A percentile compares a stretch with the other conserved stretches of the same genome.
These are phyloP conservation scores for Fallopia convolvulus DNA, from an alignment of 148 eudicot species.

Conservation along the genomic window DNA sequence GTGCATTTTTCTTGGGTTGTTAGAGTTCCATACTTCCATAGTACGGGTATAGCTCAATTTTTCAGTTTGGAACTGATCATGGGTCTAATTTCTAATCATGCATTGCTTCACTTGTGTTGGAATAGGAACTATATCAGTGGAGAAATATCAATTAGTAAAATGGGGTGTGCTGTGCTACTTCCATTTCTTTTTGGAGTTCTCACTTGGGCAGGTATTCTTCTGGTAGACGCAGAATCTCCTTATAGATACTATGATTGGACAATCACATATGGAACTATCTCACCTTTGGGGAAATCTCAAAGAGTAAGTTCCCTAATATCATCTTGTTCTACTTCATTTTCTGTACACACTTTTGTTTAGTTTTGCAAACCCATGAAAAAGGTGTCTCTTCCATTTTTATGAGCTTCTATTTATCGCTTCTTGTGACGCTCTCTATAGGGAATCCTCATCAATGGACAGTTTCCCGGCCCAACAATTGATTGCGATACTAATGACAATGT, in stretches of 20 bases:
- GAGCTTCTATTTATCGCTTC: not conserved
- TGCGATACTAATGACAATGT: constrained; percentile 66
- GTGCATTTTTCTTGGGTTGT: not conserved
- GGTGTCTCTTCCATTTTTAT: not conserved
- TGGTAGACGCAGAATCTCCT: constrained; percentile 63
- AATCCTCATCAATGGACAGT: constrained; percentile 70
- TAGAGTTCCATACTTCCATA: not conserved
- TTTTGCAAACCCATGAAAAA: not conserved
- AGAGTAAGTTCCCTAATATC: constrained; percentile 22
- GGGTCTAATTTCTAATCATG: not conserved
- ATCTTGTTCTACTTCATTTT: not conserved
- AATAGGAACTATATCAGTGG: constrained; percentile 16
- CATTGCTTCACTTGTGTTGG: not conserved
- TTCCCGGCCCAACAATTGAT: constrained; percentile 64
- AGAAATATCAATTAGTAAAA: constrained; percentile 14
- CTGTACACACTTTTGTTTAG: not conserved
- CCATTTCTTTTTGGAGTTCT: constrained; percentile 32
- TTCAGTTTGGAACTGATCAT: not conserved
- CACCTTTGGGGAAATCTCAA: constrained; percentile 58
- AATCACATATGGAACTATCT: constrained; percentile 49
- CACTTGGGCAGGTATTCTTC: constrained; percentile 26
- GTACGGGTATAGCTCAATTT: no score
- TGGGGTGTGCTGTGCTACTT: constrained; percentile 25
- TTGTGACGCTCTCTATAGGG: constrained; percentile 29
- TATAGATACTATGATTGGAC: constrained; percentile 47